Evolutionary conservation across 768 basidiomycete species (phyloP).

Genomic region (Flagelloscypha sp.): DNA sequence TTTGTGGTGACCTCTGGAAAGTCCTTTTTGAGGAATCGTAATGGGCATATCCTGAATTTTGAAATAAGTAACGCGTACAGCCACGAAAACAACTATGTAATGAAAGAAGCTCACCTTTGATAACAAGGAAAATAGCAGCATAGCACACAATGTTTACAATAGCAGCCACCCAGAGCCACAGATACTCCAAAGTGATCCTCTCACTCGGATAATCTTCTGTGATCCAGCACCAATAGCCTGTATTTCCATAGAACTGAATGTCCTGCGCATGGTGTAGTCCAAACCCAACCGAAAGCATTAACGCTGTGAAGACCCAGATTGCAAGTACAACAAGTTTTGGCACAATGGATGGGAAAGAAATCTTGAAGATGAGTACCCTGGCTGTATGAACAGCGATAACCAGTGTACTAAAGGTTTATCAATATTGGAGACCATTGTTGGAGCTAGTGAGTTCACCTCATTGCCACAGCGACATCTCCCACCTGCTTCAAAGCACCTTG

Average conservation of each 20-base stretch:
- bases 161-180: slow-evolving; percentile 45
- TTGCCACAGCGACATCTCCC: slow-evolving; percentile 33
- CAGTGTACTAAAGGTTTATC: slow-evolving; percentile 9
- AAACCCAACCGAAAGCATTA: slow-evolving; percentile 32
- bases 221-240: slow-evolving; percentile 50
- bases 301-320: slow-evolving; percentile 32
- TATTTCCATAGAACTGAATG: slow-evolving; percentile 38
- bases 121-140: slow-evolving; percentile 33
- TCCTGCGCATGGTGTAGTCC: slow-evolving; percentile 22
- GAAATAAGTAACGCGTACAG: no score
- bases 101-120: slow-evolving; percentile 18
- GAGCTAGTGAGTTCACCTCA: slow-evolving; percentile 21
- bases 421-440: neutral
- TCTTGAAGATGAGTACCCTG: slow-evolving; percentile 27
- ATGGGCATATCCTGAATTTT: no score
- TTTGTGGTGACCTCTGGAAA: slow-evolving; percentile 1
- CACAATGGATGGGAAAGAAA: no score
- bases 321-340: slow-evolving; percentile 21
- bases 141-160: slow-evolving; percentile 35
- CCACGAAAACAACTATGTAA: neutral
- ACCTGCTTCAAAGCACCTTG: slow-evolving; percentile 31
- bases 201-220: slow-evolving; percentile 22
- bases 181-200: slow-evolving; percentile 38
- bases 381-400: slow-evolving; percentile 35
- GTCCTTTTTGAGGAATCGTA: no score